Conservation (phyloP, 371 early-diverging fungal species). For the Mucor saturninus region DNA sequence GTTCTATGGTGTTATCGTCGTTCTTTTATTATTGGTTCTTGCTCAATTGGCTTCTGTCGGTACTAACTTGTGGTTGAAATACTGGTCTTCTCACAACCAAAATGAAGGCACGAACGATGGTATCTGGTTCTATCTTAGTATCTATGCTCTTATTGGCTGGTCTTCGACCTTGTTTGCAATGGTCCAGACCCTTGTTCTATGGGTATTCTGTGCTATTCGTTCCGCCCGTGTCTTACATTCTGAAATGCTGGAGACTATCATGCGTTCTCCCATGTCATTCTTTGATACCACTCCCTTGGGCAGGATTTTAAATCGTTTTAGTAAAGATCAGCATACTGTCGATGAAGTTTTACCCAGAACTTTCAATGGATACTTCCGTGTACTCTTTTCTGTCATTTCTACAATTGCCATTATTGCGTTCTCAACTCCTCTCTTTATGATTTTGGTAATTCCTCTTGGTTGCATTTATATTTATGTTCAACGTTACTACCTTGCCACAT, state of each 20-base stretch:
- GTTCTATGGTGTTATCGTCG: conserved; percentile 52
- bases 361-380: conserved; percentile 64
- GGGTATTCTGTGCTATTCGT: conserved; percentile 83
- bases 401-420: conserved; percentile 64
- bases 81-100: conserved; percentile 68
- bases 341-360: conserved; percentile 79
- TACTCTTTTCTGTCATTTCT: conserved; percentile 55
- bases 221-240: conserved; percentile 68
- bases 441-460: conserved; percentile 61
- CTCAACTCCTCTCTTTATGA: conserved; percentile 66
- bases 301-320: conserved; percentile 85
- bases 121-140: conserved; percentile 68
- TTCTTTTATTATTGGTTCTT: conserved; percentile 59
- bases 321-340: conserved; percentile 84
- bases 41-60: conserved; percentile 63
- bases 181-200: conserved; percentile 75
- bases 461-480: conserved; percentile 69
- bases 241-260: conserved; percentile 58
- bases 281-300: conserved; percentile 90
- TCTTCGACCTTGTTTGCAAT: conserved; percentile 67
- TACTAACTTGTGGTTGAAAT: conserved; percentile 74
- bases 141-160: conserved; percentile 85
- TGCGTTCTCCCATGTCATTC: conserved; percentile 85
- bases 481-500: conserved; percentile 71
- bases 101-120: conserved; percentile 33